Evolutionary conservation across 2,329 filamentous ascomycete genomes (phyloP), one percentile per base, ranked within the genome.

Genomic region (Arthrobotrys sinensis): DNA sequence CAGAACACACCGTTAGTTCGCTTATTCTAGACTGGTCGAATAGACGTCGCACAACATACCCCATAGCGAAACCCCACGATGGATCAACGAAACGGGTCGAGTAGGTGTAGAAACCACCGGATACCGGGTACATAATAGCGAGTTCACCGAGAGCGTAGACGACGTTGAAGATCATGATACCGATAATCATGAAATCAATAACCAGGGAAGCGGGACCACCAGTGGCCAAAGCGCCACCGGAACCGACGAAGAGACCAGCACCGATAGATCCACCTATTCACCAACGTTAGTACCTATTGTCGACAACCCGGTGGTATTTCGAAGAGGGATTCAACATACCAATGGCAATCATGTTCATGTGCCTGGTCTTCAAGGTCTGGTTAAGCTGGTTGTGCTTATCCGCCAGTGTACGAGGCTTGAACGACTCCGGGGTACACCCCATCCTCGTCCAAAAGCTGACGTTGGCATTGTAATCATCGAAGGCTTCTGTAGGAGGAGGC

Each of bases 201-300:
- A 79, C 14, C 53, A 79, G 21, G 16, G 69, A 64, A 21, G 76
- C 76, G 16, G 76, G 76, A 65, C 76, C 87, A 84, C 88, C 88
- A 71, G 84, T 86, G 79, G 82, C 82, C 34, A 90, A 83, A 63
- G 88, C 88, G 80, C 84, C 82, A 80, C 88, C 88, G 40, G 88
- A 89, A 80, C 88, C 88, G 82, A 90, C 88, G 83, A 90, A 90
- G 85, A 90, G 89, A 84, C 88, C 88, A 82, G 88, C 88, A 83
- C 88, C 88, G 69, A 90, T 90, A 32, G 88, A 89, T 76, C 88
- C 88, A 82, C 88, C 88, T 76, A 89, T 89, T 60, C 45, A 24
- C 4, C 40, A 24, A 62, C 8, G 52, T 75, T 68, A 70, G 70
- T 52, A 40, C 63, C 85, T 79, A 81, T 82, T 89, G 83, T 55